Conservation (phyloP, 176 grass and related monocot genomes). For the Oryza punctata region DNA sequence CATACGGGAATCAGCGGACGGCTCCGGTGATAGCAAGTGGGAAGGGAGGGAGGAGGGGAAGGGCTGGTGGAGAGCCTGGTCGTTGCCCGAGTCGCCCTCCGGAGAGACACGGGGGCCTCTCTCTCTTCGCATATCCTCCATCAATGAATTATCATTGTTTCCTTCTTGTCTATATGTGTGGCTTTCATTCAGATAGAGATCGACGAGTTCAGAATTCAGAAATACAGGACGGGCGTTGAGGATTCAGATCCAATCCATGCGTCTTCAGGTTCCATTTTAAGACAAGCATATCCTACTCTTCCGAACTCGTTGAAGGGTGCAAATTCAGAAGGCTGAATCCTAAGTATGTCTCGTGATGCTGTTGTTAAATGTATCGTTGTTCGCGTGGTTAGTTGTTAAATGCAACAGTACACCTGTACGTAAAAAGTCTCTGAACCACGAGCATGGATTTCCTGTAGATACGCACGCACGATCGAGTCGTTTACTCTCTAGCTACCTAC, state of each 20-base stretch:
- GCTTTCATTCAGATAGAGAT: neutral
- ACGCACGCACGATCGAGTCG: neutral
- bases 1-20: too few relatives aligned
- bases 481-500: constrained; percentile 24
- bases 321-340: neutral
- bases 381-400: constrained; percentile 8
- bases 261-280: neutral
- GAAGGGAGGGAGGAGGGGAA: too few relatives aligned
- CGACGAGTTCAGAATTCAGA: neutral
- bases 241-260: neutral
- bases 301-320: neutral
- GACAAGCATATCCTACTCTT: neutral
- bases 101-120: too few relatives aligned
- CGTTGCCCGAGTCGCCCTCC: too few relatives aligned
- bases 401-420: neutral
- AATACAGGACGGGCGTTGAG: neutral
- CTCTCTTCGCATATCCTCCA: too few relatives aligned
- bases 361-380: constrained; percentile 18
- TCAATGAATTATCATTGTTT: too few relatives aligned
- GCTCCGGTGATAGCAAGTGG: too few relatives aligned
- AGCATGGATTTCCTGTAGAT: constrained; percentile 20
- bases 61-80: too few relatives aligned
- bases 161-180: too few relatives aligned
- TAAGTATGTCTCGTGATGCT: neutral
- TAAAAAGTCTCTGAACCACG: neutral